Conservation (phyloP, 805 yeast genomes). For the Candida germanica region DNA sequence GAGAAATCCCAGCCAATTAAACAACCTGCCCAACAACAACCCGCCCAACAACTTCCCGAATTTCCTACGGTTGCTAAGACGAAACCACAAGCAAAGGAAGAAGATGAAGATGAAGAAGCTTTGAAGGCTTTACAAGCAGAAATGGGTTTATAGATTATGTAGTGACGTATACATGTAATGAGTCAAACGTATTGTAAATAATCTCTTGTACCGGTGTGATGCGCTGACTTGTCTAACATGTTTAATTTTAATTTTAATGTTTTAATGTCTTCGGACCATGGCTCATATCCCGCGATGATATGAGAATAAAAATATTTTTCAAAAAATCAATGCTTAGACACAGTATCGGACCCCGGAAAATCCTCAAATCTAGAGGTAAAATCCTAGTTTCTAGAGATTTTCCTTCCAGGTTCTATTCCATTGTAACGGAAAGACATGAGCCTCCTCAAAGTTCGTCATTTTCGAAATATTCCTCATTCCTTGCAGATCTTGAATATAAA, state of each 20-base stretch:
- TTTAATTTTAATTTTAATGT: too few relatives aligned
- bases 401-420: neutral
- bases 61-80: constrained; percentile 44
- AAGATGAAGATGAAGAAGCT: constrained; percentile 80
- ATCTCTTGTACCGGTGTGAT: too few relatives aligned
- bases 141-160: constrained; percentile 60
- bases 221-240: too few relatives aligned
- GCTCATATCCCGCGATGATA: too few relatives aligned
- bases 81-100: constrained; percentile 40
- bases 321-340: too few relatives aligned
- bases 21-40: constrained; percentile 11
- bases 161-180: neutral
- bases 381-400: too few relatives aligned
- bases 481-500: neutral
- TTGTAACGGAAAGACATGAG: neutral
- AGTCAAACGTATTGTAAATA: too few relatives aligned
- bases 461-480: neutral
- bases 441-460: neutral
- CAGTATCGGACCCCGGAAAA: too few relatives aligned
- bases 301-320: too few relatives aligned
- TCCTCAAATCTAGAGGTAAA: too few relatives aligned
- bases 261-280: too few relatives aligned
- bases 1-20: constrained; percentile 12
- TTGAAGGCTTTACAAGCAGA: constrained; percentile 78
- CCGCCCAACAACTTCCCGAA: constrained; percentile 32